Evolutionary conservation across 2,329 filamentous ascomycete species (phyloP), one percentile per base, ranked within the genome.

Genomic region (Hypoxylon sp.): DNA sequence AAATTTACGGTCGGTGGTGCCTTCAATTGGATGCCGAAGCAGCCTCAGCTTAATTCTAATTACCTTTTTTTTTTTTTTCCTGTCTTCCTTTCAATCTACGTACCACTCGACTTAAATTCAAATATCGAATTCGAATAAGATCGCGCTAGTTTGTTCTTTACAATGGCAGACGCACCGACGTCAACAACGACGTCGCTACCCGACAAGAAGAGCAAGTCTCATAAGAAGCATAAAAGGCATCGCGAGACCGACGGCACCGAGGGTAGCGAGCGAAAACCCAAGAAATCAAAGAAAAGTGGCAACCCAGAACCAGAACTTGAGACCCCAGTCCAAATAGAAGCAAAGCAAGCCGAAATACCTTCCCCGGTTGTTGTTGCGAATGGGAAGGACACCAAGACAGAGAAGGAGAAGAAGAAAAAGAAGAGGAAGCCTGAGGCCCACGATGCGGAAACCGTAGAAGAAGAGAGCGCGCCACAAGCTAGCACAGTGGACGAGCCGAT

Each of bases 231-330:
- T 31, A 69, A 68, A 53, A 61, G 66, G 51, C 57, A 63, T 31
- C 63, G 61, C 35, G 62, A 68, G 21, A 9, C 54, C 21, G 61
- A 60, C 3, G 62, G 59, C 13, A 49, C 58, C 5, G 69, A 68
- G 29, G 69, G 72, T 35, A 64, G 67, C 25, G 75, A 78, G 52
- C 74, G 74, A 62, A 78, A 76, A 65, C 71, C 77, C 61, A 80
- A 81, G 60, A 78, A 76, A 52, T 76, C 77, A 4, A 79, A 78
- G 66, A 77, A 63, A 16, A 48, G 42, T 43, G 25, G 20, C 21
- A 41, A 52, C 43, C 50, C 43, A 2, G 29, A 32, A 7, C 11
- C 17, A n/a, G 17, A 36, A 4, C 27, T 30, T 13, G 45, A 50
- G 36, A 8, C 16, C 1, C 21, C 35, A 23, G 30, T 19, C 7